Conservation (phyloP, 169 alveolate species). For the Plasmodium knowlesi region DNA sequence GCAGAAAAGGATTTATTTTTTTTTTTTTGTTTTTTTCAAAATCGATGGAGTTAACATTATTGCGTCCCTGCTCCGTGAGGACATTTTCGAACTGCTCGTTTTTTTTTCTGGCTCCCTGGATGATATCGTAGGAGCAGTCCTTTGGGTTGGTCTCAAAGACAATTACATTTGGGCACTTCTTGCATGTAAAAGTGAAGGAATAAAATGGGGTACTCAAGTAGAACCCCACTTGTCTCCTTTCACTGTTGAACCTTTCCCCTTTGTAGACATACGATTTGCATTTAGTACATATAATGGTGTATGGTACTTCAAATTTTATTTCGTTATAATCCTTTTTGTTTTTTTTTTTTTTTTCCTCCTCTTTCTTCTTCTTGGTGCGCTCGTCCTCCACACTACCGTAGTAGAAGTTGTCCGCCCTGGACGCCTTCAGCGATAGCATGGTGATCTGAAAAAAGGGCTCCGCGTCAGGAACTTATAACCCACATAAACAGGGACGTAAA, state of each 20-base stretch:
- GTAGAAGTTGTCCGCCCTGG: conserved; percentile 86
- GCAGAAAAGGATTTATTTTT: conserved; percentile 37
- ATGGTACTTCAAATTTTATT: conserved; percentile 87
- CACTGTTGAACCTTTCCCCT: conserved; percentile 90
- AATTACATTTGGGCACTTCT: conserved; percentile 77
- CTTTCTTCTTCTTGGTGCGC: conserved; percentile 59
- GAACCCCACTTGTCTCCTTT: conserved; percentile 82
- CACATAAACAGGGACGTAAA: background rate
- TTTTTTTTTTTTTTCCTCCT: conserved; percentile 37
- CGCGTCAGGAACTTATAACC: background rate
- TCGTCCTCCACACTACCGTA: conserved; percentile 82
- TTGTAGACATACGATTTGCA: conserved; percentile 84
- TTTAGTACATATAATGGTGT: conserved; percentile 81
- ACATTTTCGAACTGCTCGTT: conserved; percentile 76
- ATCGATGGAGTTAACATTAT: conserved; percentile 33
- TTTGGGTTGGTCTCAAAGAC: conserved; percentile 88
- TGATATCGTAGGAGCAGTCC: conserved; percentile 82
- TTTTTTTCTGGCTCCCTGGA: conserved; percentile 83
- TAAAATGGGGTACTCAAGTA: conserved; percentile 83
- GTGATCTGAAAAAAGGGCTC: background rate
- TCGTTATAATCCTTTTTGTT: conserved; percentile 53
- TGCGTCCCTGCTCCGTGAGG: conserved; percentile 31
- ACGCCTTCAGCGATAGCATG: conserved; percentile 85
- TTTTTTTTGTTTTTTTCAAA: conserved; percentile 54
- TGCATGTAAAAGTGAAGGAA: conserved; percentile 86